phyloP scores from a whole-genome alignment of 352 stramenopile species.

The Sclerospora graminicola region DNA sequence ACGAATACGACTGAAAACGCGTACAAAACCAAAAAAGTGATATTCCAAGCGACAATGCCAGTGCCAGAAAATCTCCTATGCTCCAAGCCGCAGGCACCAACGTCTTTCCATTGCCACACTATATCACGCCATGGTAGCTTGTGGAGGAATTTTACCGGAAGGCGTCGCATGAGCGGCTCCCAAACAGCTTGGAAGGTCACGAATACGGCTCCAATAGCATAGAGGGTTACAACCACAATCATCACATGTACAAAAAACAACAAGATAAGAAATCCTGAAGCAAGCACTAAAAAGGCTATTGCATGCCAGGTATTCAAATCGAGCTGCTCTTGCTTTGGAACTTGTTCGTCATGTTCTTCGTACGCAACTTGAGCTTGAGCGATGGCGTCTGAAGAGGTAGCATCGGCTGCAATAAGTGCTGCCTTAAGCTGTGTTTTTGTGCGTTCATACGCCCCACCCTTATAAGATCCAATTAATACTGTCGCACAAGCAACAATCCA shows the following conservation, averaged over 20 bases:
- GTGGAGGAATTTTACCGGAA: constrained; percentile 17
- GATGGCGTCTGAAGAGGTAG: constrained; percentile 39
- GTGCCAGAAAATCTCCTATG: constrained; percentile 80
- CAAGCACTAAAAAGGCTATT: constrained; percentile 85
- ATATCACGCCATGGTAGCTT: constrained; percentile 37
- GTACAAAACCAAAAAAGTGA: constrained; percentile 65
- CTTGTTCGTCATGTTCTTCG: constrained; percentile 43
- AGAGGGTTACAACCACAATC: constrained; percentile 67
- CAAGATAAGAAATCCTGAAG: constrained; percentile 83
- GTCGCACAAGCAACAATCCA: constrained; percentile 69
- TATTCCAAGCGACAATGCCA: constrained; percentile 40
- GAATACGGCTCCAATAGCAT: constrained; percentile 46
- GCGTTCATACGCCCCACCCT: constrained; percentile 51
- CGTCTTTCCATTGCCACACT: constrained; percentile 27
- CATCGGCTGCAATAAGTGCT: constrained; percentile 32
- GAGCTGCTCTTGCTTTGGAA: constrained; percentile 57
- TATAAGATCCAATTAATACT: constrained; percentile 65
- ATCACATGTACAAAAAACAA: constrained; percentile 85
- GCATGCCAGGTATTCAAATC: constrained; percentile 86
- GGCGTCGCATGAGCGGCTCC: constrained; percentile 37
- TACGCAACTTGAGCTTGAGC: constrained; percentile 38
- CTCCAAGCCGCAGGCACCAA: constrained; percentile 61
- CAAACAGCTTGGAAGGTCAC: constrained; percentile 48
- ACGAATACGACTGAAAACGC: constrained; percentile 73
- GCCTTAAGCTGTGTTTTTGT: constrained; percentile 49